phyloP scores from a whole-genome alignment of 2,329 filamentous ascomycete species.

The Fusarium liriodendri region DNA sequence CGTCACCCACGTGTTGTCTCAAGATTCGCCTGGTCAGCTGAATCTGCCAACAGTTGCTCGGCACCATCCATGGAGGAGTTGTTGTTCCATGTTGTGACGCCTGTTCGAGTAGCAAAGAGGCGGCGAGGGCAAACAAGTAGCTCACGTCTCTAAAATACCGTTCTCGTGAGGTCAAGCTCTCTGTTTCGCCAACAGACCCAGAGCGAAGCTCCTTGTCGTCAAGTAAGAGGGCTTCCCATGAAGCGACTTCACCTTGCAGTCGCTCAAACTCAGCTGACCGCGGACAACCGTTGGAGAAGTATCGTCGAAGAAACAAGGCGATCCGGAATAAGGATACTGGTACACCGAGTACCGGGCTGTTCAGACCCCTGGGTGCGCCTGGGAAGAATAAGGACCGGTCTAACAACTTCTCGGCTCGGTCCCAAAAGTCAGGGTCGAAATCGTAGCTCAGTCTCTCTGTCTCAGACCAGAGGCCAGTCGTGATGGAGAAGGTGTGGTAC shows the following conservation, averaged over 20 bases:
- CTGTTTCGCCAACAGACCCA: neutral
- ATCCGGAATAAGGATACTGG: conserved; percentile 33
- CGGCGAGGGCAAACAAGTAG: conserved; percentile 30
- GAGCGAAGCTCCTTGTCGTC: neutral
- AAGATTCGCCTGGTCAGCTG: conserved; percentile 23
- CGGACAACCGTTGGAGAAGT: conserved; percentile 2
- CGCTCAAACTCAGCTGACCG: neutral
- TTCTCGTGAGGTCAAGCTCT: neutral
- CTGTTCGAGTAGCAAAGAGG: conserved; percentile 35
- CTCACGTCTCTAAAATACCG: conserved; percentile 26
- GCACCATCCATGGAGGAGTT: neutral
- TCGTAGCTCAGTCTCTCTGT: neutral
- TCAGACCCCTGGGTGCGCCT: conserved; percentile 14
- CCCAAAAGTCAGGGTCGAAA: conserved; percentile 34
- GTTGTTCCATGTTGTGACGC: neutral
- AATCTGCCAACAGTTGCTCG: conserved; percentile 30
- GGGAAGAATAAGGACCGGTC: conserved; percentile 21
- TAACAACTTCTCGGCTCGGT: conserved; percentile 24
- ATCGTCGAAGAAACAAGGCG: conserved; percentile 13
- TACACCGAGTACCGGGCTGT: conserved; percentile 40
- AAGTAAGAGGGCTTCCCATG: conserved; percentile 24
- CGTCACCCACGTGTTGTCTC: conserved; percentile 8
- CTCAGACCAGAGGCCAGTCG: conserved; percentile 39
- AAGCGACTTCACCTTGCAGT: conserved; percentile 14
- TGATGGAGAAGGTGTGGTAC: conserved; percentile 36